Evolutionary conservation across 2,329 filamentous ascomycete genomes (phyloP), one percentile per base, ranked within the genome.

Genomic region (Chaetomiaceae sp.): DNA sequence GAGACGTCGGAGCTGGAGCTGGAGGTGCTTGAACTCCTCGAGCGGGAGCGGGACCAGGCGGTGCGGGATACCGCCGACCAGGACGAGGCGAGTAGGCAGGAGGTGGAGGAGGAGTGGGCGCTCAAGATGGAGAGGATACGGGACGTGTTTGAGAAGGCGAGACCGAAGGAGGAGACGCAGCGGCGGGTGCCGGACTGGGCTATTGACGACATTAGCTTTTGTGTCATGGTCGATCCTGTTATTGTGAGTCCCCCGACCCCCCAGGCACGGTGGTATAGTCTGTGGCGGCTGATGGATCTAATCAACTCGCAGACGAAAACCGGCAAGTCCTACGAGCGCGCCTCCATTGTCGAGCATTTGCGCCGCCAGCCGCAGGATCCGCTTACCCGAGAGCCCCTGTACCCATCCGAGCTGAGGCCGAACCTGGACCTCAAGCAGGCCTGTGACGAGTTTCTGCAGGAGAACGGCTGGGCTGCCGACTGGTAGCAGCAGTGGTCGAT

Each of bases 391-490:
- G 86, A 90, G 57, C 82, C 86, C 0, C 76, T 96, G 44, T 71
- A 71, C 0, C 75, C 82, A 1, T 72, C 76, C 1, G 90, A 96
- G 40, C 69, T 97, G 49, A 77, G 90, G 37, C 86, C 89, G 0
- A 97, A 97, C 67, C 76, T 95, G 40, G 86, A 80, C 1, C 74
- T 97, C 53, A 89, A 85, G 67, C 80, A 88, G 48, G 92, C 89
- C 0, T 95, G 90, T 65, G 84, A 88, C 41, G 88, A 94, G 61
- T 97, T 95, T 63, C 73, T 96, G 54, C 79, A 87, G 25, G 75
- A 88, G 61, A 96, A 96, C 63, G 91, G 90, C 9, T 96, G 94
- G 89, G 90, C 90, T 1, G 90, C 88, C 34, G 91, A 96, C 67
- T 97, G 88, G 86, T 95, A 59, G 44, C 10, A 10, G 21, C 10